Conservation (phyloP, 331 rosid species). For the Stylosanthes scabra region DNA sequence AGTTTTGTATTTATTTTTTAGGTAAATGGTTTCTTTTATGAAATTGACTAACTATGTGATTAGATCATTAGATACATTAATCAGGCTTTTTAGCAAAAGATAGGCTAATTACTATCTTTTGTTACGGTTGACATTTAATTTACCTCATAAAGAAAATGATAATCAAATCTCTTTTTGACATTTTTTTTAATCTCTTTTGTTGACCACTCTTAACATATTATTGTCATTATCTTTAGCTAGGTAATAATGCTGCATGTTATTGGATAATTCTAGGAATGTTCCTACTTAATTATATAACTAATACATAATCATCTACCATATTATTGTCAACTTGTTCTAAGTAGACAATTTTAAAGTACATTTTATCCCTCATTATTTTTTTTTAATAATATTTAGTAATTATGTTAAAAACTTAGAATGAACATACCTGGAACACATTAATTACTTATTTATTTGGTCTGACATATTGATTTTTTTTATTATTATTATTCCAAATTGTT, state of each 20-base stretch:
- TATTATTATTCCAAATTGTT: not conserved
- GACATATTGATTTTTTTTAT: not conserved
- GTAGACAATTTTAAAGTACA: no score
- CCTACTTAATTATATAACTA: not conserved
- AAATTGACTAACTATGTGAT: not conserved
- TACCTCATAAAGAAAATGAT: not conserved
- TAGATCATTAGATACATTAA: not conserved
- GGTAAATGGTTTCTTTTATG: not conserved
- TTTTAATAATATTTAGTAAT: no score
- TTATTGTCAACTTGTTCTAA: no score
- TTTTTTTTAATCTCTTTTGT: no score
- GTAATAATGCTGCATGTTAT: not conserved
- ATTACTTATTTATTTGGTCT: not conserved
- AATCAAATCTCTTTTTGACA: not conserved
- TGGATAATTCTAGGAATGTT: not conserved
- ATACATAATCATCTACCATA: no score
- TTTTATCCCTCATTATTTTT: no score
- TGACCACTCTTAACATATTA: no score
- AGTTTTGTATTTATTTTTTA: no score
- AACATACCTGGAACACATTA: no score
- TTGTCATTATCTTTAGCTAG: conserved; percentile 12
- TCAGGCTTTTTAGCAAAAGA: not conserved
- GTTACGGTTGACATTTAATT: not conserved
- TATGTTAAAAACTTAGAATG: no score
- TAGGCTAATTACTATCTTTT: not conserved